These are phyloP conservation scores for Cyclocybe aegerita DNA, from an alignment of 768 basidiomycete genomes.

Conservation along the genomic window DNA sequence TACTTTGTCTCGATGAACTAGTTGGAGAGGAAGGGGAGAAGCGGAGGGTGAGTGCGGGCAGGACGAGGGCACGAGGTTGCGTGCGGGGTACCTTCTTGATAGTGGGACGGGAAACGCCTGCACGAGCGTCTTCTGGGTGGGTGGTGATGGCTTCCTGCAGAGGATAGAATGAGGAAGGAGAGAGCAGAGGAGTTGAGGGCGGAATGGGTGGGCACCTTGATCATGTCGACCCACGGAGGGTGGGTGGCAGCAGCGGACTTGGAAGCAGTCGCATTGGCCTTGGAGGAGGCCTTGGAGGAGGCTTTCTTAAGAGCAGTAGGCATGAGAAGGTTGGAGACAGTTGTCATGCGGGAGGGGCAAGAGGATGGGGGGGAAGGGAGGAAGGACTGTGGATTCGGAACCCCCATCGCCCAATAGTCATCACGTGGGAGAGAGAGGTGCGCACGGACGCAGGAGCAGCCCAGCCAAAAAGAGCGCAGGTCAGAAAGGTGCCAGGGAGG, in stretches of 20 bases:
- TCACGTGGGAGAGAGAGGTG: slow-evolving; percentile 25
- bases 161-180: slow-evolving; percentile 10
- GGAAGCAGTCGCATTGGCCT: slow-evolving; percentile 28
- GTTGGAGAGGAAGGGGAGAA: slow-evolving; percentile 2
- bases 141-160: slow-evolving; percentile 69
- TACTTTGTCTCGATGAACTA: slow-evolving; percentile 85
- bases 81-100: slow-evolving; percentile 69
- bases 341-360: slow-evolving; percentile 1
- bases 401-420: slow-evolving; percentile 15
- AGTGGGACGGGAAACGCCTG: slow-evolving; percentile 75
- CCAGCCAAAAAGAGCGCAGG: not conserved
- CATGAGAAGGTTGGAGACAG: slow-evolving; percentile 15
- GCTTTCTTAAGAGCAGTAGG: slow-evolving; percentile 36
- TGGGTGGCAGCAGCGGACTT: slow-evolving; percentile 45
- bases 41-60: slow-evolving; percentile 12
- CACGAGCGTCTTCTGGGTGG: slow-evolving; percentile 67
- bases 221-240: slow-evolving; percentile 78
- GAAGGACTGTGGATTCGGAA: slow-evolving; percentile 19
- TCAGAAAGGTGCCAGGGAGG: not conserved
- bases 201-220: slow-evolving; percentile 51
- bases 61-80: slow-evolving; percentile 9
- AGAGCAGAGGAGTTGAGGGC: slow-evolving; percentile 25
- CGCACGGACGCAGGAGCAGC: slow-evolving; percentile 26
- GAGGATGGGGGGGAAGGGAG: slow-evolving; percentile 9
- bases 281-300: slow-evolving; percentile 33